Evolutionary conservation across 2,329 filamentous ascomycete genomes (phyloP).

Genomic region (Periconia macrospinosa): DNA sequence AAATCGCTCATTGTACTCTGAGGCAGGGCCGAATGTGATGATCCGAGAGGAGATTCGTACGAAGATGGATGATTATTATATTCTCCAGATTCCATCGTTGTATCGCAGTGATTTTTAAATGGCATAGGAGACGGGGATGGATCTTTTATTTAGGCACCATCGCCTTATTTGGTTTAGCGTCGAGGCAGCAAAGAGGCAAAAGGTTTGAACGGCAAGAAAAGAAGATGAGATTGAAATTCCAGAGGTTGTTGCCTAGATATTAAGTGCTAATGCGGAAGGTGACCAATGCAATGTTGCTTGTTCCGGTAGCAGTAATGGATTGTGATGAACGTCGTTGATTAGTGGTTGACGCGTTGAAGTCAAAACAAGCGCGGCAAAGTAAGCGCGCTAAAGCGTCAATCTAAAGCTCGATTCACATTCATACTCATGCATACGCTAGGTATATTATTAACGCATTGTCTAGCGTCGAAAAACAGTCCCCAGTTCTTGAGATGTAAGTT

Average conservation of each 20-base stretch:
- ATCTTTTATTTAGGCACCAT: constrained; percentile 3
- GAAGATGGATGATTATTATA: neutral
- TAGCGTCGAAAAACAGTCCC: no score
- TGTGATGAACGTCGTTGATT: no score
- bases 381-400: no score
- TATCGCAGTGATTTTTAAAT: neutral
- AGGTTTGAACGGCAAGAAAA: neutral
- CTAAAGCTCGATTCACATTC: no score
- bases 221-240: neutral
- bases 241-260: neutral
- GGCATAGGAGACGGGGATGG: neutral
- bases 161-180: constrained; percentile 7
- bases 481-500: no score
- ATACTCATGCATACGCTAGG: no score
- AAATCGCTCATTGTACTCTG: constrained; percentile 15
- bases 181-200: constrained; percentile 8
- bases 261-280: no score
- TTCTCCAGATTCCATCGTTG: neutral
- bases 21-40: neutral
- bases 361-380: no score
- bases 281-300: no score
- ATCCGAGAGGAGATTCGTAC: neutral
- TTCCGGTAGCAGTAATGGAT: no score
- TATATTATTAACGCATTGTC: no score
- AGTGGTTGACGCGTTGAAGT: no score